Evolutionary conservation across 306 rosid species (phyloP), one percentile per base, ranked within the genome.

Genomic region (Morella rubra): DNA sequence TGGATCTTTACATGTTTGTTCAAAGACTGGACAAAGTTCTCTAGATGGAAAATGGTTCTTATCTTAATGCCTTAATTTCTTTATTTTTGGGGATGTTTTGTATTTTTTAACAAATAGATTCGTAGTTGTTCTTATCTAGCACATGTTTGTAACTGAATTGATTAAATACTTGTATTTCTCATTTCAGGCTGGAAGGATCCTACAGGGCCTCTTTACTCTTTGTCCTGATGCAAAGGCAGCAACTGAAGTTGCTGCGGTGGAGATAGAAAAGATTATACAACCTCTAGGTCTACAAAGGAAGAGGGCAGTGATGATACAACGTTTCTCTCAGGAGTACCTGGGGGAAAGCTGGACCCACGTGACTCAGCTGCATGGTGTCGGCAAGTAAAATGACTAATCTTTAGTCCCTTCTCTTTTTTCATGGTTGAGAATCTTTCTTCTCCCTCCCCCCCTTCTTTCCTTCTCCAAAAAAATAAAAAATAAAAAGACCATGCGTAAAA

Each of bases 321-420:
- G 86, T 5, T 72, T 90, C 40, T 90, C 97, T 77, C 44, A 14
- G 37, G 86, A 89, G 69, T 93, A 92, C 82, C 70, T 92, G 81
- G 67, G 76, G 44, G 89, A 77, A 37, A 77, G 71, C 53, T 92
- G 96, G 97, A 92, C 87, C 40, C 85, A 90, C 56, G 97, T 89
- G n/a, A 87, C 97, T 73, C 79, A 89, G 61, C 79, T 92, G 79
- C 87, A 79, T 53, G 91, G 93, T n/a, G 86, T 92, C 77, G 97
- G 96, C 85, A 92, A 87, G 97, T 90, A 88, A 56, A 73, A 58
- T 60, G 16, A 51, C 81, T 42, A 67, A 52, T 44, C 73, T 72
- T 62, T 22, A 13, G 37, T 59, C 27, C 16, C 24, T 61, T 71
- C 14, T 64, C 51, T 56, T 46, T 44, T 44, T 8, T 27, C 18